Base-by-base conservation (phyloP, 257 asterid genomes). In the Gardenia jasminoides region DNA sequence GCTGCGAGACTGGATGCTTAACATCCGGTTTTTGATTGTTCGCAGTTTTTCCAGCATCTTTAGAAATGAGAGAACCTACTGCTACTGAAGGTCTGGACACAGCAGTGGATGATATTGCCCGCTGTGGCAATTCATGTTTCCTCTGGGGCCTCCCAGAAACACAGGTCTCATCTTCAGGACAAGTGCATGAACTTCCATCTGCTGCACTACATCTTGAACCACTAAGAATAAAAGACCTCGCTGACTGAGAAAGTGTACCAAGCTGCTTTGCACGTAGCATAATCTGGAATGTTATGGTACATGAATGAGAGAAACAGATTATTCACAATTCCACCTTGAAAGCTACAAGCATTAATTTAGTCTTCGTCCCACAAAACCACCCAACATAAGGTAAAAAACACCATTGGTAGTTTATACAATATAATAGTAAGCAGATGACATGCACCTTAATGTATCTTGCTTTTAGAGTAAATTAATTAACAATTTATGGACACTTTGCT, bases 181-280 rank as follows among this genome's bases (percentile, higher is more conserved):
- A 89, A 72, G 97, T 89, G 87, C 93, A 90, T 13, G 98, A 87
- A 82, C 88, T 88, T 74, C 95, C 98, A 80, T 95, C 99, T 30
- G 87, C 88, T 9, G 98, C 87, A 67, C 88, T 81, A 74, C 96
- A 91, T 84, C 99, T 83, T 54, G 98, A 75, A 75, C 99, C 98
- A 75, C 88, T 84, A 0, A 93, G 84, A 82, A 93, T 84, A 80
- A 92, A 83, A 36, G 97, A 87, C 83, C 97, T 85, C 39, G 98
- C 98, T 56, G 99, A 86, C 77, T 93, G 97, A 78, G 99, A 95
- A 50, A 95, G 90, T 7, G 95, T 80, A 59, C 98, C 91, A 9
- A 95, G 88, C 81, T 95, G 91, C 91, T 93, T 95, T 77, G 96
- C 90, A 65, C 99, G 91, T 76, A 93, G 85, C 99, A 95, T 95